These are phyloP conservation scores for Kodamaea fukazawae DNA, from an alignment of 805 yeast species.

Conservation along the genomic window DNA sequence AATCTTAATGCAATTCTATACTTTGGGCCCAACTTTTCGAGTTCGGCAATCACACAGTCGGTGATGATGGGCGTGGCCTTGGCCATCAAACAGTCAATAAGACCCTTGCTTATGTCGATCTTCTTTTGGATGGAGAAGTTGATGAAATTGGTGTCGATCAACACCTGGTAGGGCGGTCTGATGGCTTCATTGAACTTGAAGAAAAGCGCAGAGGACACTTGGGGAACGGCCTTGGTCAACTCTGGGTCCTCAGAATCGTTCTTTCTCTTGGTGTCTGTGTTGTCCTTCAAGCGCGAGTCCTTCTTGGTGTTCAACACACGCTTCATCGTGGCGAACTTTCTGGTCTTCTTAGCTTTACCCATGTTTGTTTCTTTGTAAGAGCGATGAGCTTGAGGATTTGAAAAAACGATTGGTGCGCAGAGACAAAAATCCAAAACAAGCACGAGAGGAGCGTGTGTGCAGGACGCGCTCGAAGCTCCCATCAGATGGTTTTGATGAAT, in stretches of 20 bases:
- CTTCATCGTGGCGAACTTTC: slow-evolving; percentile 93
- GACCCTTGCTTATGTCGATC: slow-evolving; percentile 89
- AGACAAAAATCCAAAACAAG: background rate
- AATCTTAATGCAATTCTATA: slow-evolving; percentile 88
- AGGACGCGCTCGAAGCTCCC: background rate
- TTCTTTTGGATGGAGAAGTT: slow-evolving; percentile 96
- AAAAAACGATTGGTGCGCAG: background rate
- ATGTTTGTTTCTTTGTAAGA: slow-evolving; percentile 34
- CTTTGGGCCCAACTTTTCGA: slow-evolving; percentile 93
- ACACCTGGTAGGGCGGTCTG: slow-evolving; percentile 96
- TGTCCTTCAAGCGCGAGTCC: slow-evolving; percentile 54
- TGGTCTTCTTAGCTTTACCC: slow-evolving; percentile 97
- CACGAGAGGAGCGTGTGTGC: background rate
- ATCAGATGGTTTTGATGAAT: background rate
- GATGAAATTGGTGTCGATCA: slow-evolving; percentile 94
- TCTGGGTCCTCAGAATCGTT: slow-evolving; percentile 63
- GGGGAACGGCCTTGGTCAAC: slow-evolving; percentile 57
- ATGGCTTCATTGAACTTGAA: slow-evolving; percentile 93
- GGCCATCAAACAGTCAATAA: slow-evolving; percentile 94
- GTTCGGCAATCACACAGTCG: slow-evolving; percentile 97
- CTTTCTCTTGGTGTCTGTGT: slow-evolving; percentile 30
- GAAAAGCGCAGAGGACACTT: slow-evolving; percentile 91
- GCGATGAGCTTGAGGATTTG: slow-evolving; percentile 11
- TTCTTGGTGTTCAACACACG: slow-evolving; percentile 66
- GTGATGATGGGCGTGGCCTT: slow-evolving; percentile 94